Evolutionary conservation across 2,329 filamentous ascomycete species (phyloP).

Genomic region (Cadophora sp.): DNA sequence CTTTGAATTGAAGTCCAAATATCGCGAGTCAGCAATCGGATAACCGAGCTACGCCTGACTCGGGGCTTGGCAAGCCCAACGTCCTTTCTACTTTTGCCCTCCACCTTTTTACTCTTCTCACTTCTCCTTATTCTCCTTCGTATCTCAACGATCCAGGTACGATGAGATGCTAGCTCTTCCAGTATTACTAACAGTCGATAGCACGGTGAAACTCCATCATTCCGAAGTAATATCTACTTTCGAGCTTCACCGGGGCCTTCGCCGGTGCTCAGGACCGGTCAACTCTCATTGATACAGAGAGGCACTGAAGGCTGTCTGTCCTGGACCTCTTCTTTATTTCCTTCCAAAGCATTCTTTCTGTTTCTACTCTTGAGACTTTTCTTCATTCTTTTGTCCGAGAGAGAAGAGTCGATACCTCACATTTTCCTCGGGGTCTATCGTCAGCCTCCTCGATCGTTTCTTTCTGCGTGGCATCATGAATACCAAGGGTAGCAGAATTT

Average conservation of each 20-base stretch:
- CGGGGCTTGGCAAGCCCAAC: slow-evolving; percentile 23
- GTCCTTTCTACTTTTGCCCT: slow-evolving; percentile 27
- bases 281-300: slow-evolving; percentile 29
- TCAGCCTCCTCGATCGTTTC: slow-evolving; percentile 37
- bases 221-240: slow-evolving; percentile 17
- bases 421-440: slow-evolving; percentile 37
- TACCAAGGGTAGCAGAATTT: slow-evolving; percentile 7
- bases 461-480: slow-evolving; percentile 28
- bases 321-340: slow-evolving; percentile 18
- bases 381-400: slow-evolving; percentile 32
- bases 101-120: slow-evolving; percentile 11
- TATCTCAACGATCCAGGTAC: slow-evolving; percentile 17
- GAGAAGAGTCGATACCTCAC: slow-evolving; percentile 39
- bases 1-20: slow-evolving; percentile 19
- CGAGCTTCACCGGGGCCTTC: slow-evolving; percentile 10
- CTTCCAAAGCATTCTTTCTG: slow-evolving; percentile 2
- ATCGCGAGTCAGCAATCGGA: slow-evolving; percentile 33
- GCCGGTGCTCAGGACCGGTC: slow-evolving; percentile 13
- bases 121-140: neutral
- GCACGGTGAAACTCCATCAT: slow-evolving; percentile 8
- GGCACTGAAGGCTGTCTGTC: neutral
- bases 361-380: slow-evolving; percentile 23
- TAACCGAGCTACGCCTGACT: slow-evolving; percentile 26
- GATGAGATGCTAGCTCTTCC: slow-evolving; percentile 29
- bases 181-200: slow-evolving; percentile 35